Percentiles rank a stretch among this genome's conserved stretches.
phyloP scores from a whole-genome alignment of 306 rosid genomes.

The Casuarina glauca region DNA sequence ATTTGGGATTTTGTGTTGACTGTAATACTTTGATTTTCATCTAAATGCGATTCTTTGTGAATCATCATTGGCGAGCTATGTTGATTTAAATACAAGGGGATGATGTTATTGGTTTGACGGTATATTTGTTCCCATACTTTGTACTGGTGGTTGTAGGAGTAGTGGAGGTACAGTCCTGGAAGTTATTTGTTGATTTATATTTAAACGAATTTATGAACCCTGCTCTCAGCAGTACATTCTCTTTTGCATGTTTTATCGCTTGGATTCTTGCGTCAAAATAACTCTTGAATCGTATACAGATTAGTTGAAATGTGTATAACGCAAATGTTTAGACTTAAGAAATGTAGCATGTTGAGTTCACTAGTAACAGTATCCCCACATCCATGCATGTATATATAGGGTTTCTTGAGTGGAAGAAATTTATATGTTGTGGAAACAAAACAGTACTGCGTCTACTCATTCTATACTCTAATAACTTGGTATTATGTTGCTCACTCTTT shows the following conservation, averaged over 20 bases:
- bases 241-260: not conserved
- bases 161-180: not conserved
- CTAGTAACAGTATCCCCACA: not conserved
- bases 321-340: not conserved
- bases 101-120: not conserved
- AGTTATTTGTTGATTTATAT: not conserved
- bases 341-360: not conserved
- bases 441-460: not conserved
- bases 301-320: no score
- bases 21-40: not conserved
- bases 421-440: not conserved
- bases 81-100: not conserved
- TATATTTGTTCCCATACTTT: not conserved
- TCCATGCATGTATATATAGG: not conserved
- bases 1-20: constrained; percentile 1
- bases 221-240: not conserved
- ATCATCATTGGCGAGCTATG: not conserved
- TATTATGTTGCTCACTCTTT: not conserved
- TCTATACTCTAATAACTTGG: not conserved
- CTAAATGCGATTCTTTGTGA: constrained; percentile 7
- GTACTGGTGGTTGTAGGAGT: not conserved
- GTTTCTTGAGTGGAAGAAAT: not conserved
- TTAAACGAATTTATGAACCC: no score
- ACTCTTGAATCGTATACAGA: not conserved
- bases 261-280: not conserved